Evolutionary conservation across 1,139 yeast species (phyloP).

Genomic region (Geotrichum cucujoidarum): DNA sequence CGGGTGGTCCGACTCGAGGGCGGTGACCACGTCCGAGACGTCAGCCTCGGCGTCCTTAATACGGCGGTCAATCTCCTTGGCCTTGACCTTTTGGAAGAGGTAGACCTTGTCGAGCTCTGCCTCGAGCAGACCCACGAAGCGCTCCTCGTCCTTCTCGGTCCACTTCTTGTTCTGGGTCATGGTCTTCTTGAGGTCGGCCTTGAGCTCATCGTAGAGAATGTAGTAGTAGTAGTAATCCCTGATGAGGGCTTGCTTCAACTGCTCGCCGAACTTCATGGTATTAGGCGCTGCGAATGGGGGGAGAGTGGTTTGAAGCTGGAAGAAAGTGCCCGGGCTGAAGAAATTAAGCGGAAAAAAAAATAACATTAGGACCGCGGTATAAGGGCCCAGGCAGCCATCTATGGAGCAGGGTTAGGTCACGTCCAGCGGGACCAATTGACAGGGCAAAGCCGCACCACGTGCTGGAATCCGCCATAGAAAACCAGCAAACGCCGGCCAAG

Average conservation of each 20-base stretch:
- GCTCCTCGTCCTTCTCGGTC: constrained; percentile 75
- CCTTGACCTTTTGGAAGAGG: constrained; percentile 82
- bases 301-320: neutral
- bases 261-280: constrained; percentile 42
- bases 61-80: constrained; percentile 75
- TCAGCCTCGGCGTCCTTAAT: constrained; percentile 72
- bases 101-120: constrained; percentile 84
- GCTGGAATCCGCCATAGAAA: constrained; percentile 51
- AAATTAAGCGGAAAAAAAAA: neutral
- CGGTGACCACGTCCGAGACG: constrained; percentile 58
- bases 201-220: constrained; percentile 84
- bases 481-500: constrained; percentile 15
- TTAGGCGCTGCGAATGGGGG: neutral
- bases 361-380: neutral
- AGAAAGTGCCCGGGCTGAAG: neutral
- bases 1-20: constrained; percentile 38
- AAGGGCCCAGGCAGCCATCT: neutral
- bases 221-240: constrained; percentile 82
- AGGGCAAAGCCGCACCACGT: constrained; percentile 49
- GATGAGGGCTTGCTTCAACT: constrained; percentile 40
- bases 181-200: constrained; percentile 68
- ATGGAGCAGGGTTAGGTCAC: neutral
- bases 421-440: neutral
- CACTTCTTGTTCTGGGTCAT: constrained; percentile 53
- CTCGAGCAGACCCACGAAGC: constrained; percentile 68